phyloP scores from a whole-genome alignment of 2,329 filamentous ascomycete species.

The Talaromyces sp. region DNA sequence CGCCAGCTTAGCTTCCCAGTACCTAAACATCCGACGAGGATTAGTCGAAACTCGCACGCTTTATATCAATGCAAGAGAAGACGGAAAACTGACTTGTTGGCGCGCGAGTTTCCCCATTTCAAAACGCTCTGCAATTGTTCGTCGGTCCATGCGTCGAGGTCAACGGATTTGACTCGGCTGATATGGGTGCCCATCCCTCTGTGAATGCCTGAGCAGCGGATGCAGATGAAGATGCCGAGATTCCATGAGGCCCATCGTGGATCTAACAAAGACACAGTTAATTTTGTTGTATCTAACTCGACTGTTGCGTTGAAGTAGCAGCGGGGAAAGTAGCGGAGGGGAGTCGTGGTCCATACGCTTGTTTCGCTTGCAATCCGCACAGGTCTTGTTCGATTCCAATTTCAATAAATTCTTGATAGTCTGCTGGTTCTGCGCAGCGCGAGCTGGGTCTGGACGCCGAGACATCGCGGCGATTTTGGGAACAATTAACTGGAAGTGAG shows the following conservation, averaged over 20 bases:
- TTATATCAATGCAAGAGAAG: not conserved
- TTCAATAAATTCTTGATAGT: slow-evolving; percentile 95
- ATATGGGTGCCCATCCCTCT: slow-evolving; percentile 99
- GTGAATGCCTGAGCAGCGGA: slow-evolving; percentile 97
- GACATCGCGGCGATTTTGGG: slow-evolving; percentile 30
- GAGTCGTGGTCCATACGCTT: slow-evolving; percentile 63
- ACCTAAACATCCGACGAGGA: slow-evolving; percentile 38
- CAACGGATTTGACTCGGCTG: slow-evolving; percentile 95
- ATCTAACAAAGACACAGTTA: slow-evolving; percentile 53
- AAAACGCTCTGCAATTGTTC: slow-evolving; percentile 93
- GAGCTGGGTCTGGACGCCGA: slow-evolving; percentile 67
- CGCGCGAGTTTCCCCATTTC: slow-evolving; percentile 91
- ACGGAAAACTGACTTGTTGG: slow-evolving; percentile 70
- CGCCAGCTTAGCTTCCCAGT: slow-evolving; percentile 95
- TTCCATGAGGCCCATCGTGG: slow-evolving; percentile 99
- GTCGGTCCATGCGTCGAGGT: slow-evolving; percentile 97
- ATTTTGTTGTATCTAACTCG: not conserved
- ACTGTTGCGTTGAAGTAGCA: not conserved
- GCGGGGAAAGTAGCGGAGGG: slow-evolving; percentile 9
- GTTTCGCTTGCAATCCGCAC: slow-evolving; percentile 98
- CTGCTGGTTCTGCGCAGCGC: slow-evolving; percentile 86
- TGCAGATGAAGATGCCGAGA: slow-evolving; percentile 93
- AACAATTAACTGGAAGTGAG: not conserved
- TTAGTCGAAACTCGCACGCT: slow-evolving; percentile 8
- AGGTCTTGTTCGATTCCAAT: slow-evolving; percentile 91